These are phyloP conservation scores for Xylaria flabelliformis DNA, from an alignment of 495 filamentous ascomycete genomes.

Conservation along the genomic window DNA sequence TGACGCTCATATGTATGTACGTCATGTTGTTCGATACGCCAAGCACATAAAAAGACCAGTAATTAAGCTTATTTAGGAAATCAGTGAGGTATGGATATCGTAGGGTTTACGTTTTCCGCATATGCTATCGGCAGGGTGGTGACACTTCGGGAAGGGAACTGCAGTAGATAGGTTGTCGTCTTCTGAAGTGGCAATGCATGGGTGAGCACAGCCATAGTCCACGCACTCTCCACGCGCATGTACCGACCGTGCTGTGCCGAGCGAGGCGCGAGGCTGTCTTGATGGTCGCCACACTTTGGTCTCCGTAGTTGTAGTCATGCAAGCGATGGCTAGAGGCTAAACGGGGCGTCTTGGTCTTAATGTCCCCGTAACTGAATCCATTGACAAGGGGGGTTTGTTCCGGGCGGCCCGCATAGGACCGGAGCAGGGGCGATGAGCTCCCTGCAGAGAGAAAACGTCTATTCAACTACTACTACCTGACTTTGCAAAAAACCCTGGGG, in stretches of 20 bases:
- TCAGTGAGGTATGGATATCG: background rate
- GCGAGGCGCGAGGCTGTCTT: slow-evolving; percentile 13
- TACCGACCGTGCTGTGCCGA: background rate
- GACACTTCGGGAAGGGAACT: background rate
- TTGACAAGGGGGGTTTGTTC: slow-evolving; percentile 19
- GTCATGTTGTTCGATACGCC: background rate
- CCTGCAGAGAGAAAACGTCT: slow-evolving; percentile 1
- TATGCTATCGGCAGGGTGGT: background rate
- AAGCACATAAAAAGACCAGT: background rate
- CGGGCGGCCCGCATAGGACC: slow-evolving; percentile 11
- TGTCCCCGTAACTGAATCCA: slow-evolving; percentile 13
- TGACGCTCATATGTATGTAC: background rate
- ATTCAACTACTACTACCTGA: background rate
- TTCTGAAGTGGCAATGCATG: slow-evolving; percentile 2
- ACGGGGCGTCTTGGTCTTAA: background rate
- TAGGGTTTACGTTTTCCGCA: background rate
- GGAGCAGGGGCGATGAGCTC: background rate
- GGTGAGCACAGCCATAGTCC: slow-evolving; percentile 14
- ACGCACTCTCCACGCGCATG: background rate
- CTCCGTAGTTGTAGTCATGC: background rate
- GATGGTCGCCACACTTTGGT: slow-evolving; percentile 15
- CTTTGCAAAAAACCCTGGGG: background rate
- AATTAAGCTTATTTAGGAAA: background rate
- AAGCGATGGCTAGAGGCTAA: slow-evolving; percentile 2
- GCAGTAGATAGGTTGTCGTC: background rate